Base-by-base conservation (phyloP, 2,329 filamentous ascomycete species). In the Didymella exigua region DNA sequence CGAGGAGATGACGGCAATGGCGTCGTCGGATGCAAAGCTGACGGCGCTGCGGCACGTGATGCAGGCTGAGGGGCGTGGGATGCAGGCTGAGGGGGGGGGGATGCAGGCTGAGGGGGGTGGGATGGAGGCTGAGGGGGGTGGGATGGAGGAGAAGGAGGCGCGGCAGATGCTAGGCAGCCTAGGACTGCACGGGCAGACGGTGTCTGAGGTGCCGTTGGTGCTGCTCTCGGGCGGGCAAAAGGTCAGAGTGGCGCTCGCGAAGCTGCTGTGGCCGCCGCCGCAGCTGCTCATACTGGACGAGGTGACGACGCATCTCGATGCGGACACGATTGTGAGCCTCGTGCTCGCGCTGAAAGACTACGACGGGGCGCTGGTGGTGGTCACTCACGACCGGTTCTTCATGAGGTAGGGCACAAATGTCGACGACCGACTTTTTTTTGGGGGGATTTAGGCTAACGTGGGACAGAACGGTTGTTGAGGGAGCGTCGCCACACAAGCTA, bases 381-480 rank as follows among this genome's bases (percentile, higher is more conserved):
- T 95, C 4, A 91, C 86, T 30, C 91, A 96, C 77, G 91, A 96
- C 71, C 81, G 91, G 27, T 96, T 89, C 81, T 88, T 96, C 65
- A 83, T 95, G 76, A 82, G 87, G 40, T 73, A 64, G 21, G 66
- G 26, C 41, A 41, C 34, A 48, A 49, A 33, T 16, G 36, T 27
- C n/a, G 27, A 34, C 9, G 29, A 42, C 36, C 21, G 30, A 42
- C 47, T 29, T 14, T 3, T 13, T 16, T 33, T 18, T 33, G 40
- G 27, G 19, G n/a, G 16, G 10, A 2, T 34, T 3, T 29, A 30
- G 29, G 31, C 52, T 62, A 54, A 65, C 40, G 16, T 36, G 29
- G 34, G 48, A 44, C 74, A 83, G 87, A 30, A 86, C 86, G 2
- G 89, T 89, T 0, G 80, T 95, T 1, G 88, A 91, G 68, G 87